Conservation (phyloP, 1,284 basidiomycete species). For the Heliocybe sulcata region DNA sequence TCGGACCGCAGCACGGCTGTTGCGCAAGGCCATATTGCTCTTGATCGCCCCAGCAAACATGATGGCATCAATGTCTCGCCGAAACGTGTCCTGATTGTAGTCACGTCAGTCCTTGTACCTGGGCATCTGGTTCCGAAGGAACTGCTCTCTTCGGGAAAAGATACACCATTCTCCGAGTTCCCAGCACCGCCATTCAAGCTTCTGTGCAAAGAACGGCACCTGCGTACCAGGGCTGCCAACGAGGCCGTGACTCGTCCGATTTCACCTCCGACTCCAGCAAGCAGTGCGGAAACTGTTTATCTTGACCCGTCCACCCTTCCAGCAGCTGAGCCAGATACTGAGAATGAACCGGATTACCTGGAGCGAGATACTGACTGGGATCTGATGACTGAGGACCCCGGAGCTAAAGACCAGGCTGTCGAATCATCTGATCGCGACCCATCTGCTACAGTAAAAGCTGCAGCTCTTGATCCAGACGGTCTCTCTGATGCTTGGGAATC, state of each 20-base stretch:
- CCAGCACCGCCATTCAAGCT: neutral
- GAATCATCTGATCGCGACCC: neutral
- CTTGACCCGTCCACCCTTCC: too few relatives aligned
- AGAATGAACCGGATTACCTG: too few relatives aligned
- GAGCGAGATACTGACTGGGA: neutral
- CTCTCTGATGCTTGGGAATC: neutral
- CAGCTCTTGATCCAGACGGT: neutral
- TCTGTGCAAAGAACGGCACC: neutral
- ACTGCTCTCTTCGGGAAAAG: neutral
- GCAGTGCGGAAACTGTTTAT: neutral
- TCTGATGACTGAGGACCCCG: neutral
- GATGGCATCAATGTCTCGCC: neutral
- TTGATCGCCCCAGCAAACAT: neutral
- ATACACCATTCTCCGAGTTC: neutral
- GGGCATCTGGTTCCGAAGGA: neutral
- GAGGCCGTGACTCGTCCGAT: neutral
- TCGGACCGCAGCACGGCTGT: neutral
- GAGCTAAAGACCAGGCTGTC: neutral
- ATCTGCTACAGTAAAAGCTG: neutral
- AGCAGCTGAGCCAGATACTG: too few relatives aligned
- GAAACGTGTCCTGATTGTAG: neutral
- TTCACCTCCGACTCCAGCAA: neutral
- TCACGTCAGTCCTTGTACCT: neutral
- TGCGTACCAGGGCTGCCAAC: neutral
- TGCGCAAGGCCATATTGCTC: neutral